phyloP scores from a whole-genome alignment of 2,329 filamentous ascomycete genomes.

The Hypoxylon sp. region DNA sequence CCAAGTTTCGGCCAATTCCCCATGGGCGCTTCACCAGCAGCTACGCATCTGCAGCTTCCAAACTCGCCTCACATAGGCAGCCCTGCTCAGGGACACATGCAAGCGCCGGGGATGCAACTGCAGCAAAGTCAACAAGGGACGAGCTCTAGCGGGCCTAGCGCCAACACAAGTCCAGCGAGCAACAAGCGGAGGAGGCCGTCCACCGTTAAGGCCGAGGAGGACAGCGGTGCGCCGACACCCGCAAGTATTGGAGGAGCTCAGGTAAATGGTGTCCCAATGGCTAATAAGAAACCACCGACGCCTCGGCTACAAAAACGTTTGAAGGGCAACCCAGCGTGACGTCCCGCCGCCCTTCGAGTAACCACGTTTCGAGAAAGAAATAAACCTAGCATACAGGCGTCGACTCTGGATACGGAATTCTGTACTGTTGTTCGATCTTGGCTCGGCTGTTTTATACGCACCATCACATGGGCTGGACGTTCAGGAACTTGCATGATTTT shows the following conservation, averaged over 20 bases:
- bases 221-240: slow-evolving; percentile 65
- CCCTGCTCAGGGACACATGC: slow-evolving; percentile 72
- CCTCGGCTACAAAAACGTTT: slow-evolving; percentile 68
- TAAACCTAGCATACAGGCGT: slow-evolving; percentile 48
- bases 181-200: slow-evolving; percentile 71
- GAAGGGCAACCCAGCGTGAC: slow-evolving; percentile 59
- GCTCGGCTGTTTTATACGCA: slow-evolving; percentile 39
- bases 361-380: slow-evolving; percentile 17
- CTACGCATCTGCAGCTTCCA: slow-evolving; percentile 71
- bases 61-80: slow-evolving; percentile 73
- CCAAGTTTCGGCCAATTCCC: slow-evolving; percentile 70
- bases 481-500: slow-evolving; percentile 44
- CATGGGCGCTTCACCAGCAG: slow-evolving; percentile 71
- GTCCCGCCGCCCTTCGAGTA: not conserved
- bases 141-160: slow-evolving; percentile 74
- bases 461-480: slow-evolving; percentile 41
- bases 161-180: slow-evolving; percentile 74
- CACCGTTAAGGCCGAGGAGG: slow-evolving; percentile 70
- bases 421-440: slow-evolving; percentile 42
- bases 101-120: slow-evolving; percentile 74
- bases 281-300: slow-evolving; percentile 67
- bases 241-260: slow-evolving; percentile 58
- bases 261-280: slow-evolving; percentile 64
- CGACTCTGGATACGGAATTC: slow-evolving; percentile 47
- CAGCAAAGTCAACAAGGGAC: slow-evolving; percentile 78